A percentile compares a stretch with the other conserved stretches of the same genome.
These are phyloP conservation scores for Monilinia laxa DNA, from an alignment of 2,329 filamentous ascomycete genomes.

Conservation along the genomic window DNA sequence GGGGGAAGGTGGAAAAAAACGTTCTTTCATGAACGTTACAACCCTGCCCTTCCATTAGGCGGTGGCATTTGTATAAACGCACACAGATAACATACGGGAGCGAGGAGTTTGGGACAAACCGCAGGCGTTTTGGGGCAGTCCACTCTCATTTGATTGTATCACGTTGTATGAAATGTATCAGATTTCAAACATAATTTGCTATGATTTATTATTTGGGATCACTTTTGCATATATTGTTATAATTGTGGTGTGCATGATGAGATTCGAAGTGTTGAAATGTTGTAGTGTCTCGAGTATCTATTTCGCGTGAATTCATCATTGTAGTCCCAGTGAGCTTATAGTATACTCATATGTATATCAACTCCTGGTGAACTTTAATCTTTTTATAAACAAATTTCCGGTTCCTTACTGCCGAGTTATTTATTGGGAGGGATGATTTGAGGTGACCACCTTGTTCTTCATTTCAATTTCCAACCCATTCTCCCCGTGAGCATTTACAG, in stretches of 20 bases:
- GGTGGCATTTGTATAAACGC: constrained; percentile 29
- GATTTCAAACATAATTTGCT: not conserved
- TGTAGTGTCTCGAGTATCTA: not conserved
- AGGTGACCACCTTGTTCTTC: no score
- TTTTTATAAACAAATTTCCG: no score
- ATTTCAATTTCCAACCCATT: not conserved
- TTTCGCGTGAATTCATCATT: not conserved
- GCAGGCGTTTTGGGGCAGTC: constrained; percentile 17
- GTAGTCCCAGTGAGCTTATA: not conserved
- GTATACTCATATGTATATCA: no score
- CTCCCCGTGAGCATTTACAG: not conserved
- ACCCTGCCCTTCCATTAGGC: constrained; percentile 23
- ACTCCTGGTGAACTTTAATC: no score
- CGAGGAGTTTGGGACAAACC: constrained; percentile 33
- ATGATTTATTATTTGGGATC: not conserved
- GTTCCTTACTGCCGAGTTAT: no score
- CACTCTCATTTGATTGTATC: constrained; percentile 24
- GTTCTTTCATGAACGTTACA: constrained; percentile 10
- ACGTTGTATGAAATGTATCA: constrained; percentile 19
- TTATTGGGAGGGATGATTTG: no score
- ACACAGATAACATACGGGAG: constrained; percentile 31
- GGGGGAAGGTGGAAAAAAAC: not conserved
- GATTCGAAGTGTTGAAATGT: not conserved
- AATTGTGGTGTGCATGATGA: no score
- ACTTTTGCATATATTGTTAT: not conserved